phyloP scores from a whole-genome alignment of 306 rosid genomes.

The Sophora flavescens region DNA sequence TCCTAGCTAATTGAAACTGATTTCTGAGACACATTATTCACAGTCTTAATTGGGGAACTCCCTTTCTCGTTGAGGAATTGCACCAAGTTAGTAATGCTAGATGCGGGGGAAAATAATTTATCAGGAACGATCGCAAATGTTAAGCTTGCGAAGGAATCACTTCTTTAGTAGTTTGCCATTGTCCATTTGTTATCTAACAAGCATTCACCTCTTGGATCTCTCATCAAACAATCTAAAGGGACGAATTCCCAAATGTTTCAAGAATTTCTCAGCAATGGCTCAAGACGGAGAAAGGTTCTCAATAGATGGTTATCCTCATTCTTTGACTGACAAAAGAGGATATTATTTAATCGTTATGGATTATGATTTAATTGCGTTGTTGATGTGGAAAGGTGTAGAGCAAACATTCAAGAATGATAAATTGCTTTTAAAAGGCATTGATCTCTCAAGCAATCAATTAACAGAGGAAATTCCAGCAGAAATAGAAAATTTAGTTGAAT shows the following conservation, averaged over 20 bases:
- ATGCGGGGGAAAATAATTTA: conserved; percentile 30
- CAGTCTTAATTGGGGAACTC: not conserved
- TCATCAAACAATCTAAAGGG: conserved; percentile 3
- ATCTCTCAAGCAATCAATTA: conserved; percentile 24
- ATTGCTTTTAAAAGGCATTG: conserved; percentile 5
- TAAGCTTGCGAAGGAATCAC: conserved; percentile 8
- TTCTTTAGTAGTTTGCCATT: not conserved
- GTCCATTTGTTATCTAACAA: conserved; percentile 3
- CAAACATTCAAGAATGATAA: not conserved
- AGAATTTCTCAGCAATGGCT: conserved; percentile 15
- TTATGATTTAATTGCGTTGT: not conserved
- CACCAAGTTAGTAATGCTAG: not conserved
- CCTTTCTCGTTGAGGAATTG: not conserved
- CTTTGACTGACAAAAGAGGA: not conserved
- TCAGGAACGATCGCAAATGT: not conserved
- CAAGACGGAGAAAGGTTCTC: not conserved
- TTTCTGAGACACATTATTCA: no score
- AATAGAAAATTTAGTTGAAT: not conserved
- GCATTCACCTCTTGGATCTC: conserved; percentile 26
- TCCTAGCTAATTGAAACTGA: no score
- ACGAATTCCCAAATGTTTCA: conserved; percentile 22
- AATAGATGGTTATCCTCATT: not conserved
- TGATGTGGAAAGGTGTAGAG: conserved; percentile 26
- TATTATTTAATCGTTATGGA: not conserved
- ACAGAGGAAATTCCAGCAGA: not conserved